Conservation (phyloP, 176 grass and related monocot species). For the Juncus inflexus region DNA sequence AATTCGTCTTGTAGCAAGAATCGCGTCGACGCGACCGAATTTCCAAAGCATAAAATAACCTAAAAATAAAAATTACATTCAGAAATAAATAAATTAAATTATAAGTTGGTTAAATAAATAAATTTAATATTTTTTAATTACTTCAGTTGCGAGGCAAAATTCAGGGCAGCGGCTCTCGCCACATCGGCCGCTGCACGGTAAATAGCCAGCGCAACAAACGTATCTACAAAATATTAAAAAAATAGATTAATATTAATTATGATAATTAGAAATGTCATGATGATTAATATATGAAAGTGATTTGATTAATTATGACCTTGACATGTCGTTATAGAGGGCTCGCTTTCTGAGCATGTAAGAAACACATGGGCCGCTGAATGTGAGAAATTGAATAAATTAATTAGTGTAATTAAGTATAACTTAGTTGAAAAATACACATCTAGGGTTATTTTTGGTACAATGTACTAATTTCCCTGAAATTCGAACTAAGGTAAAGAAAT, state of each 20-base stretch:
- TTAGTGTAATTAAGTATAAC: too few relatives aligned
- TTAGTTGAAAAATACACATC: too few relatives aligned
- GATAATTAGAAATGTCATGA: too few relatives aligned
- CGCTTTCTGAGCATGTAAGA: slow-evolving; percentile 98
- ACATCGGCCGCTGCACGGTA: slow-evolving; percentile 88
- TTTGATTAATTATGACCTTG: slow-evolving; percentile 50
- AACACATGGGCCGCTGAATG: slow-evolving; percentile 82
- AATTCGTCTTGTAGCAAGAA: slow-evolving; percentile 99
- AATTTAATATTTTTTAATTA: slow-evolving; percentile 14
- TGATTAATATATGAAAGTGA: background rate
- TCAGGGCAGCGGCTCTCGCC: slow-evolving; percentile 91
- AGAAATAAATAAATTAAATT: background rate
- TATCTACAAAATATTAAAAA: slow-evolving; percentile 44
- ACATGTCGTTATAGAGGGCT: slow-evolving; percentile 98
- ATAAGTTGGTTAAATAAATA: too few relatives aligned
- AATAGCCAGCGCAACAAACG: slow-evolving; percentile 85
- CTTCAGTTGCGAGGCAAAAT: slow-evolving; percentile 93
- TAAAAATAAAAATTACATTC: slow-evolving; percentile 45
- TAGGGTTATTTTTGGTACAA: too few relatives aligned
- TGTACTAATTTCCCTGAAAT: too few relatives aligned
- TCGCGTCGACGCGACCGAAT: slow-evolving; percentile 93
- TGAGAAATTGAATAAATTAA: too few relatives aligned
- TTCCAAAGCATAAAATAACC: slow-evolving; percentile 88
- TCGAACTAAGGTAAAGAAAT: too few relatives aligned
- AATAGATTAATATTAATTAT: background rate